A percentile compares a stretch with the other conserved stretches of the same genome.
phyloP scores from a whole-genome alignment of 2,329 filamentous ascomycete species.

The Pseudogymnoascus sp. region DNA sequence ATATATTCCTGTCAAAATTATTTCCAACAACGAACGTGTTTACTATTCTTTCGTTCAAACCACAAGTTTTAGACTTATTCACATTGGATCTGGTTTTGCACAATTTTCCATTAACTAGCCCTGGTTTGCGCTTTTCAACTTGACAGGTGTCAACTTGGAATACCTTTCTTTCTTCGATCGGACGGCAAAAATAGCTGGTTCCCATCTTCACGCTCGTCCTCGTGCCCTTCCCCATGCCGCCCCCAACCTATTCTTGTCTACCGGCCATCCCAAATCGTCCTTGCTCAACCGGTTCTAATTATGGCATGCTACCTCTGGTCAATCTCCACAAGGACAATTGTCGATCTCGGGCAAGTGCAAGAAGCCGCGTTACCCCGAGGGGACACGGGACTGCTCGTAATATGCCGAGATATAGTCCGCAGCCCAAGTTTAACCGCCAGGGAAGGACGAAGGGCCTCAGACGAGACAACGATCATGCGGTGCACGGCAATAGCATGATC shows the following conservation, averaged over 20 bases:
- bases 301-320: background rate
- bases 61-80: background rate
- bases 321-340: background rate
- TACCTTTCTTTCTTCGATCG: background rate
- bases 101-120: background rate
- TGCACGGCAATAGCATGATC: background rate
- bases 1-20: background rate
- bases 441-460: slow-evolving; percentile 1
- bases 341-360: background rate
- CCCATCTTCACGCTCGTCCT: background rate
- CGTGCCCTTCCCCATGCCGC: too few relatives aligned
- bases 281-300: background rate
- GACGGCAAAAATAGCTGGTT: background rate
- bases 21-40: background rate
- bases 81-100: background rate
- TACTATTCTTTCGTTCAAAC: background rate
- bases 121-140: background rate
- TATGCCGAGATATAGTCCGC: background rate
- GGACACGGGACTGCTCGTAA: background rate
- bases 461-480: background rate
- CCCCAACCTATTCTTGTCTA: background rate
- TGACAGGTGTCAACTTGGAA: background rate
- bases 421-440: background rate
- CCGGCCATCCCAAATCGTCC: background rate
- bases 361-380: background rate